phyloP scores from a whole-genome alignment of 1,284 basidiomycete species.

The Tilletia setariae region DNA sequence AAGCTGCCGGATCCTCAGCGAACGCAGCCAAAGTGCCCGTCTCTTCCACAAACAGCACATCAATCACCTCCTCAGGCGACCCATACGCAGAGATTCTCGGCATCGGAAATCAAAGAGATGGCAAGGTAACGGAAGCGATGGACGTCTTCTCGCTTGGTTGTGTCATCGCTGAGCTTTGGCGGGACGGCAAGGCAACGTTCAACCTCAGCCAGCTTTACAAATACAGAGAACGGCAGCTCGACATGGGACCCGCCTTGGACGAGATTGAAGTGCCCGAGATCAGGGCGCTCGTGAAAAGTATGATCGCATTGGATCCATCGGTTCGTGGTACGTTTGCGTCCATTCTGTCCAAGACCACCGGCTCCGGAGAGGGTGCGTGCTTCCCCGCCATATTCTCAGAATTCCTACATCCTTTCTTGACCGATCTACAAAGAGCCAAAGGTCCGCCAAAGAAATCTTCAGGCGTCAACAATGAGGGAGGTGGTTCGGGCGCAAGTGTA shows the following conservation, averaged over 20 bases:
- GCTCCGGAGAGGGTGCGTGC: constrained; percentile 57
- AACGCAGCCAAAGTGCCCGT: constrained; percentile 2
- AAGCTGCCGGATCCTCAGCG: constrained; percentile 13
- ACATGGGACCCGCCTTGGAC: constrained; percentile 70
- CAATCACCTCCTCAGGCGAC: constrained; percentile 18
- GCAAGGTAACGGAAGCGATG: constrained; percentile 89
- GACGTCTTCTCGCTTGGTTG: constrained; percentile 95
- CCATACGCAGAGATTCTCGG: constrained; percentile 38
- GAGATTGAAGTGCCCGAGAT: constrained; percentile 77
- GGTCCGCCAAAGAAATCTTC: background rate
- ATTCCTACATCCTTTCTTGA: constrained; percentile 84
- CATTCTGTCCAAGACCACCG: constrained; percentile 71
- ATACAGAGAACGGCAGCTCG: constrained; percentile 80
- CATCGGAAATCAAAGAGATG: constrained; percentile 61
- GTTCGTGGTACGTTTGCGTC: constrained; percentile 78
- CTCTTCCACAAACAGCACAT: constrained; percentile 20
- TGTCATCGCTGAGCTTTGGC: constrained; percentile 91
- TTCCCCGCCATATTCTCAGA: constrained; percentile 92
- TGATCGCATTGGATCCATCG: constrained; percentile 78
- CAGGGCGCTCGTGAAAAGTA: constrained; percentile 71
- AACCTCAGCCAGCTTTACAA: constrained; percentile 93
- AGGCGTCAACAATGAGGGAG: background rate
- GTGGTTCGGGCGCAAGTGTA: background rate
- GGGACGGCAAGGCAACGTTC: constrained; percentile 90
- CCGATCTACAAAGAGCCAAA: constrained; percentile 69